Percentiles rank a stretch among this genome's conserved stretches.
These are phyloP conservation scores for Arthrobotrys conoides DNA, from an alignment of 2,329 filamentous ascomycete species.

Conservation along the genomic window DNA sequence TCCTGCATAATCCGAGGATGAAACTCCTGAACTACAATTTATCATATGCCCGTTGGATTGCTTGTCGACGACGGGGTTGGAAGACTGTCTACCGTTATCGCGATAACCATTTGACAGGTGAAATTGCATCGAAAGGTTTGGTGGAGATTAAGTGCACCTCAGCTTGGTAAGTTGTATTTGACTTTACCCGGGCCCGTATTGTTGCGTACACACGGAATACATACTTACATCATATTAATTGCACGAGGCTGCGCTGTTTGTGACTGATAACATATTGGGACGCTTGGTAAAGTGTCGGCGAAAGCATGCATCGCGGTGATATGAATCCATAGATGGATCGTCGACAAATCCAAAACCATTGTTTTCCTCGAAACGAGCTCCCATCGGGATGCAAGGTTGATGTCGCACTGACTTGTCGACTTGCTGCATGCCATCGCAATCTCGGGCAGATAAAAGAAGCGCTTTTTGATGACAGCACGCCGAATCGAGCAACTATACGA, in stretches of 20 bases:
- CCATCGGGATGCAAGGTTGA: constrained; percentile 18
- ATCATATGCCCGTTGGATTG: constrained; percentile 1
- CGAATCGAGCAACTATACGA: constrained; percentile 49
- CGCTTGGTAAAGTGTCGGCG: neutral
- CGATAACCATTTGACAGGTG: constrained; percentile 56
- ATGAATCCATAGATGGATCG: constrained; percentile 1
- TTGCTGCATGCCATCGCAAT: constrained; percentile 39
- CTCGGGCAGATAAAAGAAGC: constrained; percentile 13
- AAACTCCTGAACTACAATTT: constrained; percentile 33
- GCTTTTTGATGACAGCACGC: constrained; percentile 44
- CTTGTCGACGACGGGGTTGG: neutral
- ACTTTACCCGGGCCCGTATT: constrained; percentile 19
- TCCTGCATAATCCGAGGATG: constrained; percentile 55
- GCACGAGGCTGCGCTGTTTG: too few species aligned
- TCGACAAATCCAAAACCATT: neutral
- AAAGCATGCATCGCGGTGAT: neutral
- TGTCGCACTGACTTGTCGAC: constrained; percentile 33
- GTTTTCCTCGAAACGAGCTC: neutral
- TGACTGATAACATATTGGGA: too few species aligned
- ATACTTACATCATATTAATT: constrained; percentile 29
- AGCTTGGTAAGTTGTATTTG: constrained; percentile 35
- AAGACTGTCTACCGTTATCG: constrained; percentile 9
- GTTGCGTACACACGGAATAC: too few species aligned
- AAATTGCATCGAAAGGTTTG: constrained; percentile 14
- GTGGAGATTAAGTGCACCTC: constrained; percentile 17